Conservation (phyloP, 192 early-diverging fungal species). For the Coemansia sp. region DNA sequence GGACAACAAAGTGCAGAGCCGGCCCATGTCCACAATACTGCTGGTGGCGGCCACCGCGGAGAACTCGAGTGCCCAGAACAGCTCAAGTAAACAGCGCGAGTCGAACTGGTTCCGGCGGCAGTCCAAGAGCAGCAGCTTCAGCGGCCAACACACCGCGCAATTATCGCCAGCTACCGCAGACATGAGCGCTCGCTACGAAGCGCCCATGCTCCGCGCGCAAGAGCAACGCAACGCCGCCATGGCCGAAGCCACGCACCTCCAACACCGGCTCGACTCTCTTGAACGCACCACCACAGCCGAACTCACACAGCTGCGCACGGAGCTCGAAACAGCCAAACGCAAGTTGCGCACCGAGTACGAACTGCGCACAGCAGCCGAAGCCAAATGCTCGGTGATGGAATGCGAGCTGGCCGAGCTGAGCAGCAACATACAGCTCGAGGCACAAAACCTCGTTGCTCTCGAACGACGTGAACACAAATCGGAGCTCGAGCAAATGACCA, state of each 20-base stretch:
- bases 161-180: not conserved
- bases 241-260: constrained; percentile 26
- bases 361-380: constrained; percentile 49
- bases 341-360: constrained; percentile 42
- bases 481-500: constrained; percentile 29
- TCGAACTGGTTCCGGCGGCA: constrained; percentile 45
- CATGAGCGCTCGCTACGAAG: constrained; percentile 20
- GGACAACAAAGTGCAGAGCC: not conserved
- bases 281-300: constrained; percentile 14
- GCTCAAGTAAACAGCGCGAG: constrained; percentile 7
- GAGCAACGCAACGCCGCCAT: constrained; percentile 35
- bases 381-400: constrained; percentile 50
- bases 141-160: not conserved
- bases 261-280: constrained; percentile 21
- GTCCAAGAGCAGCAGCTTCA: constrained; percentile 19
- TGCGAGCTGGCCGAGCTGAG: constrained; percentile 53
- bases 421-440: constrained; percentile 49
- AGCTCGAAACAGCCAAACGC: constrained; percentile 19
- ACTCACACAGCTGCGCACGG: constrained; percentile 16
- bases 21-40: constrained; percentile 29
- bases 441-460: constrained; percentile 44
- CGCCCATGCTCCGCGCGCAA: constrained; percentile 36
- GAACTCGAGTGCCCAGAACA: constrained; percentile 17
- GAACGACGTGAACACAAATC: constrained; percentile 40
- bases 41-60: constrained; percentile 41